Base-by-base conservation (phyloP, 2,329 filamentous ascomycete genomes). In the Neofusicoccum ribis region DNA sequence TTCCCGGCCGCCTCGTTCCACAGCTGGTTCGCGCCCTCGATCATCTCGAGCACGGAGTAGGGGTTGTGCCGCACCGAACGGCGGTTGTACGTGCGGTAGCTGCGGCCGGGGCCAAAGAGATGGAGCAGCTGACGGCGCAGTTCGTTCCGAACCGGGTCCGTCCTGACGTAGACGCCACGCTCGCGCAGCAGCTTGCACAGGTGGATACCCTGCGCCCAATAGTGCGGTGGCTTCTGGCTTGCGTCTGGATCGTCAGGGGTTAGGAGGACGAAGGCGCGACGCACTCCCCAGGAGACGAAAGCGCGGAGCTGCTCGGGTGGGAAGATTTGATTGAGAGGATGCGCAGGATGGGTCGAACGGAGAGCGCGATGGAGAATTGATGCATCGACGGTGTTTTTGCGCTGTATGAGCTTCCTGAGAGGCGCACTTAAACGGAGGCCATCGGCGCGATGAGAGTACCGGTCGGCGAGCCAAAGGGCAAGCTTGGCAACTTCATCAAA, bases 401-500 rank as follows among this genome's bases (percentile, higher is more conserved):
- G 31, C 31, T 49, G n/a, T 5, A 59, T 27, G 12, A 20, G 14
- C 11, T 3, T 20, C 3, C 31, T 9, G 5, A 46, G 44, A 6
- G 39, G 20, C 20, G 11, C 44, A 9, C 7, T n/a, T 31, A 12
- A 51, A n/a, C 44, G 41, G 23, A 5, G n/a, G 23, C n/a, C 3
- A 9, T 27, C 14, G 37, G 17, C 20, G 34, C 50, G 3, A 31
- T 31, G 5, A 31, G 56, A 62, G 49, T 78, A 78, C 73, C 74
- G 78, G 54, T 68, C 71, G 5, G 80, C 78, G 3, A 90, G 78
- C 84, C 81, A 85, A 49, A 84, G 69, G 12, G 82, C 78, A 31
- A 88, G 76, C 23, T 80, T 79, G 65, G 80, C 78, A 6, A 89
- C 75, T 37, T 85, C 83, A 14, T 81, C 71, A 70, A 86, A 81